phyloP scores from a whole-genome alignment of 305 asterid species.

The Solanum hybrid region DNA sequence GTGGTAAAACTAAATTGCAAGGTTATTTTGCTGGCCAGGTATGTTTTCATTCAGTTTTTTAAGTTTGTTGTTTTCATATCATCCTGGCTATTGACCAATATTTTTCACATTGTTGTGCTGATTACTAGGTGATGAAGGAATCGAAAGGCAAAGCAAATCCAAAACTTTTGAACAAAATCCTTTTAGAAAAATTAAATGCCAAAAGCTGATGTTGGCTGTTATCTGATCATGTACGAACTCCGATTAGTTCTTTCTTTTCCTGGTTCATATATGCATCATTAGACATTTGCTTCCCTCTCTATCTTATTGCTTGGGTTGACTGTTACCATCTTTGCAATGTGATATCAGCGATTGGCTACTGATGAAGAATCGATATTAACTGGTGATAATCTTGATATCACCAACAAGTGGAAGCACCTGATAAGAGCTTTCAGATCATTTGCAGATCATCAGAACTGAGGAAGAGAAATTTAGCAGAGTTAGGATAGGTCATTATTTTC shows the following conservation, averaged over 20 bases:
- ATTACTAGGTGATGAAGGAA: conserved; percentile 75
- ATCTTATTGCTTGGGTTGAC: not conserved
- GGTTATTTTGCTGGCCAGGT: conserved; percentile 99
- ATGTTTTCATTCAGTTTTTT: not conserved
- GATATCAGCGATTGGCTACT: not conserved
- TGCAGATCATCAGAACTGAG: not conserved
- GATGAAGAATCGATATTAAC: not conserved
- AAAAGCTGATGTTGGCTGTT: conserved; percentile 27
- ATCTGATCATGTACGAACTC: not conserved
- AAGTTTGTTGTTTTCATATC: not conserved
- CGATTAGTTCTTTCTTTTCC: not conserved
- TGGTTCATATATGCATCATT: not conserved
- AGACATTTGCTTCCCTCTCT: not conserved
- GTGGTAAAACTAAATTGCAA: conserved; percentile 87
- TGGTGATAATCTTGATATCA: not conserved
- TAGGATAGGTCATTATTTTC: not conserved
- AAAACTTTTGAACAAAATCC: conserved; percentile 75
- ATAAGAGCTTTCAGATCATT: not conserved
- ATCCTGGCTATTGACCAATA: not conserved
- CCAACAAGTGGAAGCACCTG: not conserved
- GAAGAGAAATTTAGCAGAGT: not conserved
- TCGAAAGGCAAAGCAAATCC: conserved; percentile 96
- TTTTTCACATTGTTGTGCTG: not conserved
- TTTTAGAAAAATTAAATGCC: conserved; percentile 54
- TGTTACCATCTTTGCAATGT: not conserved